phyloP scores from a whole-genome alignment of 768 basidiomycete species.

The Serendipita sp. region DNA sequence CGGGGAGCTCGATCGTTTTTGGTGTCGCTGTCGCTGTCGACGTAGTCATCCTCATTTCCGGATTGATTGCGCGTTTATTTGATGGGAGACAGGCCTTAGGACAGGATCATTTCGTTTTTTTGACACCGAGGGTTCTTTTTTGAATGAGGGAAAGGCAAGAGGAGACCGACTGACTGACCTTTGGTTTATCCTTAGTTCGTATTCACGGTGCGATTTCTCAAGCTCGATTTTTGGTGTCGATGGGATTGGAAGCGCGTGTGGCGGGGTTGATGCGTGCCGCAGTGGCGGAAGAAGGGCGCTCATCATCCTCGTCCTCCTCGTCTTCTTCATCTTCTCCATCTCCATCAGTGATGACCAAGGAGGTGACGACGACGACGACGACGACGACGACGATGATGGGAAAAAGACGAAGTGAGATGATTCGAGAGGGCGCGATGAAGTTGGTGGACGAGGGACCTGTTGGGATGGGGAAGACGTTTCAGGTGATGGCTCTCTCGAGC shows the following conservation, averaged over 20 bases:
- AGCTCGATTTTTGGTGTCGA: constrained; percentile 53
- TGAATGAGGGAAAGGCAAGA: no score
- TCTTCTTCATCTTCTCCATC: no score
- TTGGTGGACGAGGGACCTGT: constrained; percentile 48
- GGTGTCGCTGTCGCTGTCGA: neutral
- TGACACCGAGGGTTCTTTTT: no score
- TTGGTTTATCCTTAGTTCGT: constrained; percentile 17
- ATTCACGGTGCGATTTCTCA: constrained; percentile 61
- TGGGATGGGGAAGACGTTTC: constrained; percentile 81
- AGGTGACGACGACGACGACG: constrained; percentile 30
- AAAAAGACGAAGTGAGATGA: constrained; percentile 31
- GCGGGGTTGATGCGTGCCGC: constrained; percentile 30
- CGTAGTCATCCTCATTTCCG: neutral
- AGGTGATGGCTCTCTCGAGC: constrained; percentile 40
- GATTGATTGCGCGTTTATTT: no score
- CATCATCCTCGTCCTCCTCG: no score
- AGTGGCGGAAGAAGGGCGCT: neutral
- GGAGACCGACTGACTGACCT: no score
- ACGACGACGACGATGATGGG: neutral
- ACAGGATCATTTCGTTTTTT: no score
- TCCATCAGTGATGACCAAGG: constrained; percentile 21
- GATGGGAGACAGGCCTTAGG: no score
- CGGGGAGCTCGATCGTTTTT: no score
- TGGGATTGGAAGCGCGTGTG: constrained; percentile 59
- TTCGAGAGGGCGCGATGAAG: constrained; percentile 44